Conservation (phyloP, 2,329 filamentous ascomycete species). For the Xylariaceae sp. region DNA sequence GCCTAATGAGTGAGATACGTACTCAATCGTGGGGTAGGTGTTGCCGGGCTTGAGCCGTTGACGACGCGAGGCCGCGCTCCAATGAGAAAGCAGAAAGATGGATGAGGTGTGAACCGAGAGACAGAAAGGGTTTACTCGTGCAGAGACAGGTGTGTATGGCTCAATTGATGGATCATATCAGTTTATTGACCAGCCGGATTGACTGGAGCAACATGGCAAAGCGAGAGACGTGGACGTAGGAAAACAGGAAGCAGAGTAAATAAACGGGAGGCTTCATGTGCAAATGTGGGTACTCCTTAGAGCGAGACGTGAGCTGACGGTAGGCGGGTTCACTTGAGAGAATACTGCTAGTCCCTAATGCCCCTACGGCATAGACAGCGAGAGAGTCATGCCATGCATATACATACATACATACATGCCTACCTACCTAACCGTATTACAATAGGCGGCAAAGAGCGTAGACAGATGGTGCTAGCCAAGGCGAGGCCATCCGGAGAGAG, state of each 20-base stretch:
- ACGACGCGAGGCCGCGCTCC: slow-evolving; percentile 17
- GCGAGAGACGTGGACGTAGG: slow-evolving; percentile 19
- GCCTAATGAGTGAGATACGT: slow-evolving; percentile 27
- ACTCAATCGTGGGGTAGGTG: slow-evolving; percentile 25
- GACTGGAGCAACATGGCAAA: slow-evolving; percentile 32
- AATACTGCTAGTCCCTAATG: background rate
- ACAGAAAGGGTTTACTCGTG: slow-evolving; percentile 6
- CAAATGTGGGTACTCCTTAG: background rate
- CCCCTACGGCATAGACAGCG: background rate
- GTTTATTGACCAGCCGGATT: slow-evolving; percentile 26
- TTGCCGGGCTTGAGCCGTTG: slow-evolving; percentile 16
- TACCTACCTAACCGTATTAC: slow-evolving; percentile 7
- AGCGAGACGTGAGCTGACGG: slow-evolving; percentile 21
- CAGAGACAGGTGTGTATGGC: slow-evolving; percentile 1
- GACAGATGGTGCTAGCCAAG: slow-evolving; percentile 10
- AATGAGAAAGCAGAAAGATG: slow-evolving; percentile 19
- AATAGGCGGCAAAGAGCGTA: slow-evolving; percentile 3
- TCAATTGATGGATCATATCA: slow-evolving; percentile 25
- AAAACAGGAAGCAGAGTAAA: slow-evolving; percentile 11
- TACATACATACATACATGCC: background rate
- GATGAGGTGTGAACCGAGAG: slow-evolving; percentile 15
- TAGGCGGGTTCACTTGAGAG: slow-evolving; percentile 9
- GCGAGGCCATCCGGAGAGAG: slow-evolving; percentile 12
- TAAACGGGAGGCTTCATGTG: slow-evolving; percentile 17
- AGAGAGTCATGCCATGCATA: slow-evolving; percentile 2